These are phyloP conservation scores for Populus hybrid DNA, from an alignment of 441 rosid genomes.

Conservation along the genomic window DNA sequence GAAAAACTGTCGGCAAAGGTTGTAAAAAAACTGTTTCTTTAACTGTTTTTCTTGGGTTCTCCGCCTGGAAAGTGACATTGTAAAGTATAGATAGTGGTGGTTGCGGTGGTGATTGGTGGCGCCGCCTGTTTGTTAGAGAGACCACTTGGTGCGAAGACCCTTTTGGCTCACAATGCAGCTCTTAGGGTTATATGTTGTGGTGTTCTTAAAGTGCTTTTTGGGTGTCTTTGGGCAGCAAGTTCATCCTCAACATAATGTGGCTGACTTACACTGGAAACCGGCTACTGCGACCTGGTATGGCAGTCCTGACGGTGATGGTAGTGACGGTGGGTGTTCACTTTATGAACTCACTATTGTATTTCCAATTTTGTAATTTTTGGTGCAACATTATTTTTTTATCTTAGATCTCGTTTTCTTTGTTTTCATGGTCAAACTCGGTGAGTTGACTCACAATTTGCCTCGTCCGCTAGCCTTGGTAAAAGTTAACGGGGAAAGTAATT, in stretches of 20 bases:
- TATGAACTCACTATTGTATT: not conserved
- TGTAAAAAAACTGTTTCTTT: not conserved
- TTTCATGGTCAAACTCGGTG: slow-evolving; percentile 3
- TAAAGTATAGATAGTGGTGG: slow-evolving; percentile 6
- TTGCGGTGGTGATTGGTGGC: not conserved
- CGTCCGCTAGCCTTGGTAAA: not conserved
- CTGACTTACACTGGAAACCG: slow-evolving; percentile 55
- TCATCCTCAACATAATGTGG: slow-evolving; percentile 14
- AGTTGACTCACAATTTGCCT: not conserved
- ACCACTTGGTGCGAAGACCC: not conserved
- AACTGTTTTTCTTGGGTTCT: not conserved
- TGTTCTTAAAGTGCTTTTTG: slow-evolving; percentile 17
- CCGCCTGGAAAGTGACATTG: not conserved
- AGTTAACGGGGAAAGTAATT: not conserved
- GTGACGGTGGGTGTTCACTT: slow-evolving; percentile 47
- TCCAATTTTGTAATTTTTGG: not conserved
- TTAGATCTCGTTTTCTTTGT: not conserved
- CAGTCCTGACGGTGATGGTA: slow-evolving; percentile 90
- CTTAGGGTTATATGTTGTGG: slow-evolving; percentile 17
- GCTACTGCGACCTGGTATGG: slow-evolving; percentile 99
- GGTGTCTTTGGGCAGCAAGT: slow-evolving; percentile 23
- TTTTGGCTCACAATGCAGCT: slow-evolving; percentile 8
- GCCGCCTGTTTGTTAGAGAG: not conserved
- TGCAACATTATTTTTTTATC: no score
- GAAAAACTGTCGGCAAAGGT: slow-evolving; percentile 33